Base-by-base conservation (phyloP, 208 protist genomes). In the Porcisia deanei region DNA sequence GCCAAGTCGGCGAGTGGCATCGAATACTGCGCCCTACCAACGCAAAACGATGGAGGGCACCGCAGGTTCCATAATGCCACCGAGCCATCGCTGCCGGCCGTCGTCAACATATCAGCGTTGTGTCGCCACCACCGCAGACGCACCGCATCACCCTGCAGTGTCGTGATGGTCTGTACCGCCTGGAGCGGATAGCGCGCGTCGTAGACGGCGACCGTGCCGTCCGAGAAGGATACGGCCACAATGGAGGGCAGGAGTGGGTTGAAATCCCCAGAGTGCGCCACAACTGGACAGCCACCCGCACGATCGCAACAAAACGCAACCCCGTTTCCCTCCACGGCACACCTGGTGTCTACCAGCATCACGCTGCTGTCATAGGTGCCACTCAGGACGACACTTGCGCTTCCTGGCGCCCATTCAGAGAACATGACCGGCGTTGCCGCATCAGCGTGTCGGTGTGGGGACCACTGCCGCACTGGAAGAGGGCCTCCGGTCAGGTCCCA, bases 61-160 rank as follows among this genome's bases (percentile, higher is more conserved):
- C 90, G 90, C 22, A 97, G 78, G 59, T 93, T 94, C 91, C 92
- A 97, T 37, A 94, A n/a, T 53, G 87, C 81, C 14, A 95, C 88
- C 10, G 90, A 88, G 25, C 92, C 91, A 79, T 97, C 92, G 60
- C 84, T 88, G 74, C 92, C 92, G 34, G 85, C 88, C 1, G 92
- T 94, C 37, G 85, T 83, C 54, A 97, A 79, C 69, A 95, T 64
- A 77, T 97, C 92, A 0, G 88, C 82, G 53, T 94, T 83, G 45
- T 95, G 83, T 49, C 80, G 78, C 66, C 91, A 74, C 87, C 88
- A 97, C 73, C 80, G 81, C 80, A 97, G 61, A 10, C 82, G 80
- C 39, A 87, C 75, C 8, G 93, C 83, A 63, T 94, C 89, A 39
- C 92, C 92, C 60, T 97, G 92, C 60, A 92, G 79, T 8, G 92